Conservation (phyloP, 2,329 filamentous ascomycete genomes). For the Penicillium sp. region DNA sequence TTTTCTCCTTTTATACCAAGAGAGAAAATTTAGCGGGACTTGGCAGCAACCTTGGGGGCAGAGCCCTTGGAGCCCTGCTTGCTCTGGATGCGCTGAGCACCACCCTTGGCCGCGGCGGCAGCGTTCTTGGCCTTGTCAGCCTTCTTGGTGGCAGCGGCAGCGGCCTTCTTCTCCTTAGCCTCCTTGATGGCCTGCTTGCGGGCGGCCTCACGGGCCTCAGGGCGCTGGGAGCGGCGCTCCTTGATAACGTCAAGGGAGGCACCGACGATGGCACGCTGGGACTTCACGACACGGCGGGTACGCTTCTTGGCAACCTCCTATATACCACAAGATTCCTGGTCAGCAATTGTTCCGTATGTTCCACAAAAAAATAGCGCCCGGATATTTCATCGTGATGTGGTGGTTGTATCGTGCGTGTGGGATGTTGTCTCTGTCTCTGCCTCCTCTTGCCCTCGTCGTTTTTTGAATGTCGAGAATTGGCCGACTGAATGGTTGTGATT, state of each 20-base stretch:
- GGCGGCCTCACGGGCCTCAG: conserved; percentile 91
- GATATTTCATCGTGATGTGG: conserved; percentile 2
- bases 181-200: conserved; percentile 91
- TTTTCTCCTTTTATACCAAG: conserved; percentile 26
- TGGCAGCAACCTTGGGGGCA: conserved; percentile 80
- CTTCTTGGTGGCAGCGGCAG: conserved; percentile 90
- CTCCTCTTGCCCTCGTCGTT: conserved; percentile 19
- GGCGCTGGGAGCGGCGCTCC: conserved; percentile 93
- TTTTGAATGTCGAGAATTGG: neutral
- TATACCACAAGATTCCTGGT: conserved; percentile 42
- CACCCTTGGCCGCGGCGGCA: conserved; percentile 74
- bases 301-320: conserved; percentile 99
- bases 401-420: conserved; percentile 5
- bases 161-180: conserved; percentile 97
- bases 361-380: neutral
- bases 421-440: neutral
- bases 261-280: conserved; percentile 98
- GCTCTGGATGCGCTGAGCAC: conserved; percentile 79
- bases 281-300: conserved; percentile 95
- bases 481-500: neutral
- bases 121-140: conserved; percentile 97
- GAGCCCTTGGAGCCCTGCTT: conserved; percentile 98
- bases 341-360: conserved; percentile 25
- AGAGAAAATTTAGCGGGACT: conserved; percentile 71
- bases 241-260: conserved; percentile 99